Evolutionary conservation across 1,284 basidiomycete species (phyloP).

Genomic region (Amylostereum areolatum): DNA sequence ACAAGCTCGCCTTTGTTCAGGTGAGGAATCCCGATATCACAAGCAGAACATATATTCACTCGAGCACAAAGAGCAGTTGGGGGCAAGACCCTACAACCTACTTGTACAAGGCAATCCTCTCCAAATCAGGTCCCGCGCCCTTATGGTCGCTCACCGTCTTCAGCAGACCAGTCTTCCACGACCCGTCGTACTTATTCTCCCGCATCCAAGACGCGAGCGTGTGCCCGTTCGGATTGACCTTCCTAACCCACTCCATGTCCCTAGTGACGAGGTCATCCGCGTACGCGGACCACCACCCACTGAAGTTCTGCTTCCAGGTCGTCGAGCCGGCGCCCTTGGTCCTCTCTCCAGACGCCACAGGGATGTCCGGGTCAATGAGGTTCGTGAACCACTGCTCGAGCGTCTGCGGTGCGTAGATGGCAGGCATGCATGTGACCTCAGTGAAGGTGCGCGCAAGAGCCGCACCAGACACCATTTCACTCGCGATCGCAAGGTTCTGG

Average conservation of each 20-base stretch:
- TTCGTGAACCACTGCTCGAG: slow-evolving; percentile 32
- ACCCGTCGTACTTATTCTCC: slow-evolving; percentile 14
- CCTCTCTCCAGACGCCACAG: slow-evolving; percentile 24
- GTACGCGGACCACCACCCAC: slow-evolving; percentile 34
- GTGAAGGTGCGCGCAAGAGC: slow-evolving; percentile 33
- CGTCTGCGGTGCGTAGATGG: slow-evolving; percentile 27
- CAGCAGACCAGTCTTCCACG: too few relatives aligned
- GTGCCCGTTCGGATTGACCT: slow-evolving; percentile 26
- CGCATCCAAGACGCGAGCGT: slow-evolving; percentile 23
- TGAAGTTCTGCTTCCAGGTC: slow-evolving; percentile 34
- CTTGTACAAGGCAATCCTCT: too few relatives aligned
- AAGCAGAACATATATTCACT: too few relatives aligned
- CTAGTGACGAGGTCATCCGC: slow-evolving; percentile 36
- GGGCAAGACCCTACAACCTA: too few relatives aligned
- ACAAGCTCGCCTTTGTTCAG: too few relatives aligned
- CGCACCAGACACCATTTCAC: slow-evolving; percentile 35
- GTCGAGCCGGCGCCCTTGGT: slow-evolving; percentile 18
- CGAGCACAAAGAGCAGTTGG: too few relatives aligned
- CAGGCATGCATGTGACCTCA: slow-evolving; percentile 34
- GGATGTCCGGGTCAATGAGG: slow-evolving; percentile 23
- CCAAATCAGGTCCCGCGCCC: too few relatives aligned
- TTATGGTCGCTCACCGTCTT: too few relatives aligned
- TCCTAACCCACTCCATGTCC: slow-evolving; percentile 36
- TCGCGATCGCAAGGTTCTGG: slow-evolving; percentile 33
- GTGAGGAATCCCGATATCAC: too few relatives aligned